Evolutionary conservation across 1,284 basidiomycete species (phyloP), one percentile per base, ranked within the genome.

Genomic region (Malassezia furfur): DNA sequence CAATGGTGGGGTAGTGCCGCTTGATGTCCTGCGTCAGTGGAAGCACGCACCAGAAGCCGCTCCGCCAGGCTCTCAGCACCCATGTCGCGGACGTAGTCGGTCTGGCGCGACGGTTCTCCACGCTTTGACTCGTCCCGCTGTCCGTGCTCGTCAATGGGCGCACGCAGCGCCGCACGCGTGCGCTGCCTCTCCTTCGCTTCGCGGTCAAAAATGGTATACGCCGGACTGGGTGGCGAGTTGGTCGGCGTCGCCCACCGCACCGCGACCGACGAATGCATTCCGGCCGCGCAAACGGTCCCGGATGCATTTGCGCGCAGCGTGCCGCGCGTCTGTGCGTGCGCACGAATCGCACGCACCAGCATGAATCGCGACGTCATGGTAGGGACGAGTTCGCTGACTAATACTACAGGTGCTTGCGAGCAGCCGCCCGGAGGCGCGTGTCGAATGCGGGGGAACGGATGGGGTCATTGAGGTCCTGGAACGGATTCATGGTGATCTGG

Each of bases 11-110:
- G 66, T 91, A 94, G 38, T 83, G 84, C 37, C 85, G 81, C 77
- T 89, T 91, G 62, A 98, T 86, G 74, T 98, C 93, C 40, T 43
- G 40, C 30, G 21, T 43, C 89, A 94, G 43, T 19, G 10, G 19
- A 15, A 17, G 35, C 15, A 72, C 79, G 59, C 61, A 83, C 91
- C 78, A 88, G 76, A 62, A 96, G 81, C 43, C 93, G 81, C 71
- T 98, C 93, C 68, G 88, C 82, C 79, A 98, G 81, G 62, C 86
- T 82, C 65, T 91, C 87, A 7, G 91, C 90, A 3, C 93, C 84
- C 69, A 91, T 90, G 54, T 89, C 83, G 30, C 89, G 82, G 19
- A 99, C 79, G 75, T 98, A 98, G 79, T 98, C 94, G 0, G 94
- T 89, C 0, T 83, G 81, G 60, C 84, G 80, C 67, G 84, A 90